Conservation (phyloP, 495 filamentous ascomycete species). For the Articulospora tetracladia region DNA sequence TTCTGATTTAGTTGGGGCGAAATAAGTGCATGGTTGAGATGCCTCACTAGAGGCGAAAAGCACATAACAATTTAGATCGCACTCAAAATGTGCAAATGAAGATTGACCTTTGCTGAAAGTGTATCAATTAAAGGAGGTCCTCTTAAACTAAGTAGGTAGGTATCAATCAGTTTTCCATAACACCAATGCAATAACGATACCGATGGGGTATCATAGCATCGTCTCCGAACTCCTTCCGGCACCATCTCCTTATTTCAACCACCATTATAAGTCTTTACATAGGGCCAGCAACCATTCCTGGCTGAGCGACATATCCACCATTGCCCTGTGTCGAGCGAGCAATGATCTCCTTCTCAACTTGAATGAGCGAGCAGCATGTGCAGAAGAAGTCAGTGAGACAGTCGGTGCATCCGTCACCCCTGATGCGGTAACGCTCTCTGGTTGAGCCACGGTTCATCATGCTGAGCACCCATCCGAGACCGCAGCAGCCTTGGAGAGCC, state of each 20-base stretch:
- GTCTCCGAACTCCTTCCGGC: not conserved
- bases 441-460: constrained; percentile 52
- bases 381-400: constrained; percentile 43
- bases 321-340: not conserved
- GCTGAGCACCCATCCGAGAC: constrained; percentile 32
- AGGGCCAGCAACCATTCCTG: not conserved
- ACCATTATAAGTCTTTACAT: no score
- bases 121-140: not conserved
- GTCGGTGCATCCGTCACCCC: constrained; percentile 48
- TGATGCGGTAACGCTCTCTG: constrained; percentile 47
- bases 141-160: not conserved
- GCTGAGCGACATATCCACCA: constrained; percentile 5
- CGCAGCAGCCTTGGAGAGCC: constrained; percentile 7
- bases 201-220: not conserved
- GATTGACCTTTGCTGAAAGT: no score
- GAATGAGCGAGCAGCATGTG: constrained; percentile 51
- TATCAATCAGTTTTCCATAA: not conserved
- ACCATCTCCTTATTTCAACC: no score
- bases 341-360: constrained; percentile 50
- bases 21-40: no score
- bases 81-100: no score
- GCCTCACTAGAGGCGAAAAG: no score
- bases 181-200: not conserved
- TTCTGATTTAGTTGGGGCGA: not conserved
- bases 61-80: no score